phyloP scores from a whole-genome alignment of 768 basidiomycete species.

The Lactarius trivialis region DNA sequence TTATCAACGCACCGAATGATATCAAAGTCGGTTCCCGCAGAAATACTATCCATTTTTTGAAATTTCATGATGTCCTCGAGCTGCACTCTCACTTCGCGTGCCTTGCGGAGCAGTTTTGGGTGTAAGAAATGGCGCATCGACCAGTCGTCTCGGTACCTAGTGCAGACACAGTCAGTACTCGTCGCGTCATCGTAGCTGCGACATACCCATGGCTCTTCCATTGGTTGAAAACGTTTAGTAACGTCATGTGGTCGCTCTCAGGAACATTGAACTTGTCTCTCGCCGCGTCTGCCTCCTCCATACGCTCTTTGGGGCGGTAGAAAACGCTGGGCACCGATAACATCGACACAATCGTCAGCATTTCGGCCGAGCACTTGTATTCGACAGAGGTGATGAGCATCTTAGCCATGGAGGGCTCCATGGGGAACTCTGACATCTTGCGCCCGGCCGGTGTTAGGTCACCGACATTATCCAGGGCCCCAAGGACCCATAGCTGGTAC shows the following conservation, averaged over 20 bases:
- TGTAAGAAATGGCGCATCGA: slow-evolving; percentile 92
- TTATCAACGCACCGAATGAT: slow-evolving; percentile 52
- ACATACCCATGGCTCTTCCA: slow-evolving; percentile 94
- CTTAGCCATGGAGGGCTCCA: slow-evolving; percentile 99
- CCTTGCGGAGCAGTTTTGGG: slow-evolving; percentile 91
- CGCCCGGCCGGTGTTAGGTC: slow-evolving; percentile 87
- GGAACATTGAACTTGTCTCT: slow-evolving; percentile 98
- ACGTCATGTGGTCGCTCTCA: slow-evolving; percentile 93
- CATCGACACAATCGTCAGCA: slow-evolving; percentile 99
- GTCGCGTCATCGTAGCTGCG: too few relatives aligned
- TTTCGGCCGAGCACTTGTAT: slow-evolving; percentile 87
- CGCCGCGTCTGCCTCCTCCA: slow-evolving; percentile 97
- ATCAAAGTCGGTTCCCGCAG: slow-evolving; percentile 94
- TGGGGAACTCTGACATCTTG: slow-evolving; percentile 99
- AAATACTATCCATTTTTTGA: slow-evolving; percentile 92
- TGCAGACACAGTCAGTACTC: background rate
- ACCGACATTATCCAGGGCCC: slow-evolving; percentile 95
- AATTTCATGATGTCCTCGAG: slow-evolving; percentile 99
- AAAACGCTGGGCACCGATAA: slow-evolving; percentile 96
- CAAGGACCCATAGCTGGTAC: slow-evolving; percentile 99
- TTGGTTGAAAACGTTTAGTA: slow-evolving; percentile 94
- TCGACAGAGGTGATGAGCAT: slow-evolving; percentile 97
- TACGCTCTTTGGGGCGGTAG: slow-evolving; percentile 92
- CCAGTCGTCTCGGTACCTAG: slow-evolving; percentile 91
- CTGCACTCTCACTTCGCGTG: slow-evolving; percentile 90